Conservation (phyloP, 1,284 basidiomycete genomes). For the Tetrapyrgos nigripes region DNA sequence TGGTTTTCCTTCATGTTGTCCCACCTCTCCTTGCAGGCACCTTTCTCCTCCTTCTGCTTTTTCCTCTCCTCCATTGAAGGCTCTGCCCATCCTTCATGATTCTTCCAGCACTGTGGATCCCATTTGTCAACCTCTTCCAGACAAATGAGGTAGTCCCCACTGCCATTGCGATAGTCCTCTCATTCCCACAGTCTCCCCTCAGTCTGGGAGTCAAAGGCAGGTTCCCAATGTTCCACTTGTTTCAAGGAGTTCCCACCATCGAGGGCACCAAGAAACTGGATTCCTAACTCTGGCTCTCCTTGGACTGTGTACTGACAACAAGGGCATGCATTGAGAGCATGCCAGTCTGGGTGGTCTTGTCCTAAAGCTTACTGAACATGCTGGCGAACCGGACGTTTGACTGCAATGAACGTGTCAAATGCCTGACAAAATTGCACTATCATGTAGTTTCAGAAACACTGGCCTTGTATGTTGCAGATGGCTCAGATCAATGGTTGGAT, state of each 20-base stretch:
- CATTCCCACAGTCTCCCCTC: not conserved
- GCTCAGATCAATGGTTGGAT: slow-evolving; percentile 19
- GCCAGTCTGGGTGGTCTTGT: not conserved
- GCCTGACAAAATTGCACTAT: slow-evolving; percentile 4
- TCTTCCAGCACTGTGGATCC: not conserved
- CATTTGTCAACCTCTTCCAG: not conserved
- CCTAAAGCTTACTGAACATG: not conserved
- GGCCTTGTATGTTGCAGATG: not conserved
- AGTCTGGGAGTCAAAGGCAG: too few relatives aligned
- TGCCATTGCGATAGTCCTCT: not conserved
- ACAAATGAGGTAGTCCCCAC: slow-evolving; percentile 6
- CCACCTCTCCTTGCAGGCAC: slow-evolving; percentile 11
- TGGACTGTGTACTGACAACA: not conserved
- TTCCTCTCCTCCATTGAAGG: not conserved
- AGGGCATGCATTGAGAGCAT: not conserved
- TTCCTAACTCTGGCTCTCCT: not conserved
- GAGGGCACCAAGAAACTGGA: not conserved
- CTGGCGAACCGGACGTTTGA: not conserved
- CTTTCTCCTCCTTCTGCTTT: too few relatives aligned
- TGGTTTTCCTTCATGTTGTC: slow-evolving; percentile 1
- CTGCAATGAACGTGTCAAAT: slow-evolving; percentile 5
- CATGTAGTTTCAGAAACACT: too few relatives aligned
- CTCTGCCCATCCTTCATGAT: not conserved
- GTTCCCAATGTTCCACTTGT: not conserved
- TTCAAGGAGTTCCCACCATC: not conserved